phyloP scores from a whole-genome alignment of 1,139 yeast genomes.

The Hemisphaericaspora lyxosophila region DNA sequence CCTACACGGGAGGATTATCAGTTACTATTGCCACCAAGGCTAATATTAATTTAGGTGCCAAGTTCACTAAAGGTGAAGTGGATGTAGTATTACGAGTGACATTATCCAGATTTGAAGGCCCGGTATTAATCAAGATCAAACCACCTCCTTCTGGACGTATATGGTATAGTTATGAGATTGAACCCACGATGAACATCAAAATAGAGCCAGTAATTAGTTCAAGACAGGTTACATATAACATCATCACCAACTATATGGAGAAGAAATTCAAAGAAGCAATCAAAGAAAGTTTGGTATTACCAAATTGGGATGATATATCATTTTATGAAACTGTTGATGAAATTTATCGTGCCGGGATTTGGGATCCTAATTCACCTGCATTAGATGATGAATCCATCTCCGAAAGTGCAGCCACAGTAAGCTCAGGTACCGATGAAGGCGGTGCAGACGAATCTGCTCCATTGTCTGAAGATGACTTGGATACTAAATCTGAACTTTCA shows the following conservation, averaged over 20 bases:
- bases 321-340: slow-evolving; percentile 66
- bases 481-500: slow-evolving; percentile 10
- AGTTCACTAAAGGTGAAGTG: slow-evolving; percentile 78
- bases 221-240: slow-evolving; percentile 70
- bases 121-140: slow-evolving; percentile 65
- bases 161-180: slow-evolving; percentile 85
- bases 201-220: slow-evolving; percentile 90
- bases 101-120: slow-evolving; percentile 70
- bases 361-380: slow-evolving; percentile 52
- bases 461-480: slow-evolving; percentile 10
- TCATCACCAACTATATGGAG: slow-evolving; percentile 78
- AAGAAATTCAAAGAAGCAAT: slow-evolving; percentile 78
- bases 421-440: slow-evolving; percentile 7
- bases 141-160: slow-evolving; percentile 88
- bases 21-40: slow-evolving; percentile 79
- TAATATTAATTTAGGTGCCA: slow-evolving; percentile 67
- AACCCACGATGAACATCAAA: slow-evolving; percentile 71
- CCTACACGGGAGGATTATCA: slow-evolving; percentile 72
- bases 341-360: slow-evolving; percentile 86
- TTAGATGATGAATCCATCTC: slow-evolving; percentile 9
- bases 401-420: slow-evolving; percentile 1
- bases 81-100: slow-evolving; percentile 73
- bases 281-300: slow-evolving; percentile 75
- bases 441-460: slow-evolving; percentile 4
- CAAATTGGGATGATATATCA: slow-evolving; percentile 84